Base-by-base conservation (phyloP, 176 grass and related monocot species). In the Aegilops bicornis region DNA sequence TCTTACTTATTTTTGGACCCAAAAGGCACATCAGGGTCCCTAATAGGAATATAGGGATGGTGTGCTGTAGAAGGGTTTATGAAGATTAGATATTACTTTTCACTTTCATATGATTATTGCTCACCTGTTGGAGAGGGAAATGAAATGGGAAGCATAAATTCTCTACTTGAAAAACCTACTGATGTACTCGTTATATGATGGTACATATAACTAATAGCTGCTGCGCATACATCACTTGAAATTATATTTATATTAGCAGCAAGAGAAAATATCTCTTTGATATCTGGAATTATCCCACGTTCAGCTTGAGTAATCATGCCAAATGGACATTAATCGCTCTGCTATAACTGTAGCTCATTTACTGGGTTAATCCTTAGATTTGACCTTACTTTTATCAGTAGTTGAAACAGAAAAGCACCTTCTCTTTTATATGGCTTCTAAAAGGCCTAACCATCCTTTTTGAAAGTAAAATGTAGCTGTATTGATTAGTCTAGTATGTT, bases 401-500 rank as follows among this genome's bases (percentile, higher is more conserved):
- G 69, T 20, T 80, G 47, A 52, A 88, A 70, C 50, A 7, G 10
- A 42, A 65, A 32, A 52, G 7, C 1, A 60, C 32, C 4, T 27
- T 81, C 74, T 59, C 43, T n/a, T 33, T 23, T 47, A 48, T 71
- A 73, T 64, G 56, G 14, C 25, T 63, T 78, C 30, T 59, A 37
- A 22, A 40, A 45, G 37, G 5, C 77, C 78, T 73, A 37, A 66
- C 25, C 39, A 29, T 22, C 60, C 35, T 37, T 81, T 59, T 83
- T 6, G 15, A 33, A 63, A 59, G 48, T 61, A 79, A 36, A 76
- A 17, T 58, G 6, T 58, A 71, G 76, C 36, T 73, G 14, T 77
- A 78, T 62, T 67, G 8, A 64, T 85, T 47, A 37, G 62, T 79
- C 9, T 64, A 52, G 2, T 83, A 19, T 68, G n/a, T 62, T 91